phyloP scores from a whole-genome alignment of 1,139 yeast genomes.

The Geotrichum candidum region DNA sequence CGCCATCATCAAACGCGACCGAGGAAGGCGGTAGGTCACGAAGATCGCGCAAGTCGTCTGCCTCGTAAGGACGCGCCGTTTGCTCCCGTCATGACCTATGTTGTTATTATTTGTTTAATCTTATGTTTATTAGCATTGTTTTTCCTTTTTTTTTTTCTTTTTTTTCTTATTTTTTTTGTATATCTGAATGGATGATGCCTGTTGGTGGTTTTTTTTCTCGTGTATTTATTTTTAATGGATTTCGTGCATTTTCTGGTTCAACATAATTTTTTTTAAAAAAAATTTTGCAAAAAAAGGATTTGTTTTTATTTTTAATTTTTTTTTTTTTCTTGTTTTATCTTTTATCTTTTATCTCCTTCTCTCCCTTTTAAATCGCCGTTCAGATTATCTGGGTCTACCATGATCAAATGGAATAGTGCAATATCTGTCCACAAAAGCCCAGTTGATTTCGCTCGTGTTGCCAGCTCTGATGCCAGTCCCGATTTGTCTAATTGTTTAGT shows the following conservation, averaged over 20 bases:
- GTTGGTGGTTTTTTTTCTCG: not conserved
- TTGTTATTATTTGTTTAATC: not conserved
- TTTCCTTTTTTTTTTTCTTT: too few species aligned
- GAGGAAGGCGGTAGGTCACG: conserved; percentile 10
- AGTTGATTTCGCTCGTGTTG: not conserved
- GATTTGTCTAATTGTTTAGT: not conserved
- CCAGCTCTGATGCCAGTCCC: not conserved
- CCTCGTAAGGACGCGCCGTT: not conserved
- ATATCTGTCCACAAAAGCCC: not conserved
- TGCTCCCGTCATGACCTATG: not conserved
- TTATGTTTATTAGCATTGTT: not conserved
- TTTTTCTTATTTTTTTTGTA: not conserved
- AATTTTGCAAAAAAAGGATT: not conserved
- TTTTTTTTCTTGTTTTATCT: not conserved
- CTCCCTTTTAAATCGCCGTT: not conserved
- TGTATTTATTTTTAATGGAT: not conserved
- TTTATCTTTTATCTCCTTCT: not conserved
- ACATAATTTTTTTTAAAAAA: not conserved
- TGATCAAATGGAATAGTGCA: conserved; percentile 1
- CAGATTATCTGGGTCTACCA: not conserved
- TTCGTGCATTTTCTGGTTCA: not conserved
- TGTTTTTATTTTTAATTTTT: not conserved
- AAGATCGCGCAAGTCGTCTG: conserved; percentile 3
- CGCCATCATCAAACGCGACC: not conserved
- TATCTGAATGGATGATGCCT: not conserved